phyloP scores from a whole-genome alignment of 208 protist genomes.

The Naegleria lovaniensis region DNA sequence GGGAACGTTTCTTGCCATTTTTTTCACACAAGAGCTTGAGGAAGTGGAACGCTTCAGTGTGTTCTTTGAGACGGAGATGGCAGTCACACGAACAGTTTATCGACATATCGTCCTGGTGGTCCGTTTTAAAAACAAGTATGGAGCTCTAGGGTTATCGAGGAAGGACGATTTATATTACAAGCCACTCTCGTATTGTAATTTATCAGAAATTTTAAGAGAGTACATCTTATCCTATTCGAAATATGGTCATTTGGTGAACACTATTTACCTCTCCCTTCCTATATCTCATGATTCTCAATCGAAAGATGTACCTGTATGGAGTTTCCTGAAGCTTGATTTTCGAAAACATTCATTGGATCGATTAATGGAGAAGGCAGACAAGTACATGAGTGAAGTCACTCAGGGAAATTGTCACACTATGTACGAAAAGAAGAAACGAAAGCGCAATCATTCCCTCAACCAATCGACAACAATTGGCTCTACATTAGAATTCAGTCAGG shows the following conservation, averaged over 20 bases:
- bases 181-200: not conserved
- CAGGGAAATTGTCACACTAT: not conserved
- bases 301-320: not conserved
- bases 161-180: not conserved
- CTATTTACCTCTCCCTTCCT: not conserved
- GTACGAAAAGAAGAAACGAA: not conserved
- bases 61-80: slow-evolving; percentile 61
- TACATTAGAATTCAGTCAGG: no score
- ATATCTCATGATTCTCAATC: not conserved
- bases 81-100: not conserved
- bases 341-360: not conserved
- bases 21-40: slow-evolving; percentile 64
- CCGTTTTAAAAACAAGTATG: not conserved
- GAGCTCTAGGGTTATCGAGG: not conserved
- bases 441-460: no score
- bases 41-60: slow-evolving; percentile 72
- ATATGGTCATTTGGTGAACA: not conserved
- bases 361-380: not conserved
- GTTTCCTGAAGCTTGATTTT: not conserved
- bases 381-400: not conserved
- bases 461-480: no score
- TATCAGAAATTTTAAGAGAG: not conserved
- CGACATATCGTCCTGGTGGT: not conserved
- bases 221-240: not conserved
- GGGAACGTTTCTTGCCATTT: slow-evolving; percentile 70